Conservation (phyloP, 345 rosid species). For the Gossypium sturtianum region DNA sequence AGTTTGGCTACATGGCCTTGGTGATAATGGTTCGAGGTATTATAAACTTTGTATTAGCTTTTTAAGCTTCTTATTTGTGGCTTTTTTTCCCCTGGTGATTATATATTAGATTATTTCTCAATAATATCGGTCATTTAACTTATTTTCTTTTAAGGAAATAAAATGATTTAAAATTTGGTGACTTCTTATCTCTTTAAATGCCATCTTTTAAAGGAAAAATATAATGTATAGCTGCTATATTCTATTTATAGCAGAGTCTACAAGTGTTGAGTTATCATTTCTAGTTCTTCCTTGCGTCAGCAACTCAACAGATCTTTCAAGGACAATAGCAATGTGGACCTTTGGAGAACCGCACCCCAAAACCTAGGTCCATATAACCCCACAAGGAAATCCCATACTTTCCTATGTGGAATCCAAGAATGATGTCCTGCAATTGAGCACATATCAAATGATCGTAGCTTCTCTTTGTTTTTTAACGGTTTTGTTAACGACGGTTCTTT, state of each 20-base stretch:
- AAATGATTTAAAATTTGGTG: not conserved
- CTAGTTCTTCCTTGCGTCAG: not conserved
- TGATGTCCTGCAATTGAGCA: too few species aligned
- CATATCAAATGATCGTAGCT: not conserved
- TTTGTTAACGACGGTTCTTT: not conserved
- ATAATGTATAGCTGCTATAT: not conserved
- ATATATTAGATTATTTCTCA: not conserved
- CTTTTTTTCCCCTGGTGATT: too few species aligned
- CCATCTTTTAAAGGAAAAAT: not conserved
- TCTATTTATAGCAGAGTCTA: not conserved
- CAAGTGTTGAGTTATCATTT: not conserved
- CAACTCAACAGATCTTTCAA: not conserved
- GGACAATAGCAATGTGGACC: not conserved
- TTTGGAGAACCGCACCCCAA: too few species aligned
- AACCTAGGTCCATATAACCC: too few species aligned
- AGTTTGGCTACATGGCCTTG: conserved; percentile 98
- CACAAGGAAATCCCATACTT: too few species aligned
- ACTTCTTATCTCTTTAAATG: not conserved
- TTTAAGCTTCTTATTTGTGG: not conserved
- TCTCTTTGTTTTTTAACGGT: not conserved
- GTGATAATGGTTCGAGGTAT: conserved; percentile 92
- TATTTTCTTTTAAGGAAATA: not conserved
- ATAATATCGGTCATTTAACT: not conserved
- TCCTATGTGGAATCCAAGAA: too few species aligned
- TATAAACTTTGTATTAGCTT: conserved; percentile 6